A percentile compares a stretch with the other conserved stretches of the same genome.
These are phyloP conservation scores for Trichosporon asahii DNA, from an alignment of 1,284 basidiomycete genomes.

Conservation along the genomic window DNA sequence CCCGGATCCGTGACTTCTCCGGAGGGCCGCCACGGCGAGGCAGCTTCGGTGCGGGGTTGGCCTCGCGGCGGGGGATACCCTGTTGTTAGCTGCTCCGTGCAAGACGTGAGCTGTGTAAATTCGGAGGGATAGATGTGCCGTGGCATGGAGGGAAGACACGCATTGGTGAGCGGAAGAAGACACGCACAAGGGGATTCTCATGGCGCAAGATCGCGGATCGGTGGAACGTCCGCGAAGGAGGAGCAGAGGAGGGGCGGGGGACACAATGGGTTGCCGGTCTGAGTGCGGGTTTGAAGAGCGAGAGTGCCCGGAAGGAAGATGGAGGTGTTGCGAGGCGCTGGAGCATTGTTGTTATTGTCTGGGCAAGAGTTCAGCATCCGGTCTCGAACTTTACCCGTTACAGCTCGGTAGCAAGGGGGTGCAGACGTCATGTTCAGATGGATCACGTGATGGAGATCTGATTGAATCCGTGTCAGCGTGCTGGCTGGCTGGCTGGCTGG, in stretches of 20 bases:
- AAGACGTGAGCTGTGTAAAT: background rate
- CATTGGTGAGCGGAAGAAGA: background rate
- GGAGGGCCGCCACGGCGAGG: conserved; percentile 53
- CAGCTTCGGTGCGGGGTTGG: conserved; percentile 48
- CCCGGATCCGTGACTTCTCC: conserved; percentile 54
- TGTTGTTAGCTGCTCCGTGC: conserved; percentile 17
- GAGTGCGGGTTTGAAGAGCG: background rate
- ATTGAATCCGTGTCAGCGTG: background rate
- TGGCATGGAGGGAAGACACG: background rate
- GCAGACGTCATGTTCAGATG: conserved; percentile 4
- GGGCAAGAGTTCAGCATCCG: background rate
- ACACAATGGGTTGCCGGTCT: background rate
- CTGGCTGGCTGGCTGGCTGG: background rate
- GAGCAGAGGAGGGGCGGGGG: background rate
- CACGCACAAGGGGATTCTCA: conserved; percentile 43
- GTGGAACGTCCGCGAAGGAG: background rate
- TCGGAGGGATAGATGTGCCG: background rate
- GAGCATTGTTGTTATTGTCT: background rate
- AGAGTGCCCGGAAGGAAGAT: background rate
- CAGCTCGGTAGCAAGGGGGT: background rate
- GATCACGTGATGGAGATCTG: background rate
- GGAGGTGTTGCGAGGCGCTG: background rate
- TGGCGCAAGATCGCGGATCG: conserved; percentile 19
- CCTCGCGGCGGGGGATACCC: conserved; percentile 47
- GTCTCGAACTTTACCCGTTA: background rate